Percentiles rank a stretch among this genome's conserved stretches.
Evolutionary conservation across 495 filamentous ascomycete genomes (phyloP).

Genomic region (Neurospora sp.): DNA sequence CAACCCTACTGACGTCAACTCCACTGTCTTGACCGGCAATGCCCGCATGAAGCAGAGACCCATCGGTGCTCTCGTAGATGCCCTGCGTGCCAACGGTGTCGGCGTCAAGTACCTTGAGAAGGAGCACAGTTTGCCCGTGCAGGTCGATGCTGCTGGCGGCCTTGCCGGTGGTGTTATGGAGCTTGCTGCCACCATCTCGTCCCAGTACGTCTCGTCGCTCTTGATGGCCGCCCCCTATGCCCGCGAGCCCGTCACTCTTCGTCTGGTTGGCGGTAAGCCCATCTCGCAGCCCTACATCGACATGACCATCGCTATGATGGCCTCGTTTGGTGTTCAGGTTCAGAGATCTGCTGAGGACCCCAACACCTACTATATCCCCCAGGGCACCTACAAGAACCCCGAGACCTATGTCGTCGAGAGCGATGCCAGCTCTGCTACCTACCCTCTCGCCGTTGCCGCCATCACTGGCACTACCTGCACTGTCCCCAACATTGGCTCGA

Average conservation of each 20-base stretch:
- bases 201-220: slow-evolving; percentile 93
- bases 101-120: slow-evolving; percentile 73
- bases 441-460: slow-evolving; percentile 88
- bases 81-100: slow-evolving; percentile 74
- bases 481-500: slow-evolving; percentile 89
- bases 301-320: slow-evolving; percentile 99
- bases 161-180: slow-evolving; percentile 89
- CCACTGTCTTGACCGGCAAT: slow-evolving; percentile 84
- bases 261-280: slow-evolving; percentile 83
- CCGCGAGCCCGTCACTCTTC: slow-evolving; percentile 82
- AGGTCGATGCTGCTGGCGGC: slow-evolving; percentile 71
- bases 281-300: slow-evolving; percentile 97
- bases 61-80: slow-evolving; percentile 88
- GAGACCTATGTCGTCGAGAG: slow-evolving; percentile 85
- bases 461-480: slow-evolving; percentile 92
- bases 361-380: slow-evolving; percentile 90
- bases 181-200: slow-evolving; percentile 86
- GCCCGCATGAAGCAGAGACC: slow-evolving; percentile 92
- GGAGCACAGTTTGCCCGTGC: slow-evolving; percentile 69
- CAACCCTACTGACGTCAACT: slow-evolving; percentile 46
- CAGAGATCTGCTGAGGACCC: slow-evolving; percentile 47
- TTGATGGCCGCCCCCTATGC: slow-evolving; percentile 97
- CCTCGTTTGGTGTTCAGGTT: slow-evolving; percentile 78
- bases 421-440: slow-evolving; percentile 95
- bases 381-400: slow-evolving; percentile 76